Evolutionary conservation across 2,329 filamentous ascomycete species (phyloP).

Genomic region (Orbilia quercus): DNA sequence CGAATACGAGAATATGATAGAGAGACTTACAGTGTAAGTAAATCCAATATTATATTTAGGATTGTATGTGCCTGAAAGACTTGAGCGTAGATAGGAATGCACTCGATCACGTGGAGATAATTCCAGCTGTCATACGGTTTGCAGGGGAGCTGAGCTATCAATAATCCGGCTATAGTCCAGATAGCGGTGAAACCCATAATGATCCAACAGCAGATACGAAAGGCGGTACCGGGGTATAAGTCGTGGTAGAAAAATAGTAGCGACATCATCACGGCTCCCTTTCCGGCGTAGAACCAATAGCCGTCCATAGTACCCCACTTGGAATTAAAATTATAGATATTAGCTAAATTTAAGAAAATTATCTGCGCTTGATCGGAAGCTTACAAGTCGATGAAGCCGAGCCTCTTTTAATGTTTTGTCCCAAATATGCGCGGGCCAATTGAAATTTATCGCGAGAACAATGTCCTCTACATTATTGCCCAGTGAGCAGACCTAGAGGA

Average conservation of each 20-base stretch:
- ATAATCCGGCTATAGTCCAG: constrained; percentile 1
- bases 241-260: constrained; percentile 15
- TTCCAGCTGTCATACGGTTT: constrained; percentile 16
- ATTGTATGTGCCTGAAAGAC: neutral
- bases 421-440: constrained; percentile 21
- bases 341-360: neutral
- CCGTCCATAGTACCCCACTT: constrained; percentile 4
- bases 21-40: neutral
- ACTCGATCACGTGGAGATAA: constrained; percentile 1
- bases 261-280: constrained; percentile 12
- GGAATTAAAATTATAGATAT: neutral
- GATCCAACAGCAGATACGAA: constrained; percentile 7
- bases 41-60: constrained; percentile 8
- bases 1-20: neutral
- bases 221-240: neutral
- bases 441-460: neutral
- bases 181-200: neutral
- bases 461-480: constrained; percentile 5
- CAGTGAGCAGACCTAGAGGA: neutral
- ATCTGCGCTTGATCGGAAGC: neutral
- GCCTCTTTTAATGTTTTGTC: constrained; percentile 7
- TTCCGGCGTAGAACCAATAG: constrained; percentile 8
- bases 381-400: constrained; percentile 3
- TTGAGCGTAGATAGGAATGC: constrained; percentile 5
- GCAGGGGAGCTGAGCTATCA: constrained; percentile 7